These are phyloP conservation scores for Picochlorum sp. DNA, from an alignment of 139 green algal species.

Conservation along the genomic window DNA sequence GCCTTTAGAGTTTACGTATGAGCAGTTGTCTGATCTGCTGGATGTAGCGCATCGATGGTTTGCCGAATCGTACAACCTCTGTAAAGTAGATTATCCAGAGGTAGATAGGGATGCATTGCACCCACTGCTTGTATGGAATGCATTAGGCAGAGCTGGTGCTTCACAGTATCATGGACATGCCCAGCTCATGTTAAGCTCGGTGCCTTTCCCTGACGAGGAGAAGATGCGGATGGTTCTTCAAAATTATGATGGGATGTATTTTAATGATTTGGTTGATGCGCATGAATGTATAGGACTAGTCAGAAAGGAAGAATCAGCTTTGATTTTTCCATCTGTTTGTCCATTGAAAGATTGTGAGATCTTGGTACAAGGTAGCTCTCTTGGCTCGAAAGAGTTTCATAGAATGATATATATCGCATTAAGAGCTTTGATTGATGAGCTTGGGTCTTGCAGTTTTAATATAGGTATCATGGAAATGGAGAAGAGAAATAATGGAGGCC, in stretches of 20 bases:
- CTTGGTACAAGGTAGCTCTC: slow-evolving; percentile 20
- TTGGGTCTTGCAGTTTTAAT: slow-evolving; percentile 64
- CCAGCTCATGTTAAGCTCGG: slow-evolving; percentile 37
- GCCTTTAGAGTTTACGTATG: slow-evolving; percentile 47
- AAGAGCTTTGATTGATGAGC: slow-evolving; percentile 55
- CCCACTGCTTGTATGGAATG: slow-evolving; percentile 66
- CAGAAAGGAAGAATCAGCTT: not conserved
- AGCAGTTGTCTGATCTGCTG: slow-evolving; percentile 48
- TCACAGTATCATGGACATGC: slow-evolving; percentile 53
- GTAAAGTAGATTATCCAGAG: not conserved
- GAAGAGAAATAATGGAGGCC: not conserved
- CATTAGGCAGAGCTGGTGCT: slow-evolving; percentile 32
- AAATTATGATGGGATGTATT: slow-evolving; percentile 17
- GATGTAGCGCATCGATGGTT: slow-evolving; percentile 44
- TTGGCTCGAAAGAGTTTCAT: slow-evolving; percentile 39
- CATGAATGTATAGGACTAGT: slow-evolving; percentile 7
- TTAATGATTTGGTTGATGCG: slow-evolving; percentile 17
- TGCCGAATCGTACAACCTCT: not conserved
- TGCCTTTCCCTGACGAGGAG: slow-evolving; percentile 6
- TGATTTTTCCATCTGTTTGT: slow-evolving; percentile 8
- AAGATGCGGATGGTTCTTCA: not conserved
- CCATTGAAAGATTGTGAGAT: slow-evolving; percentile 65
- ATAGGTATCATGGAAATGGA: not conserved
- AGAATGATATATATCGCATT: slow-evolving; percentile 37
- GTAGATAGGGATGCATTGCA: slow-evolving; percentile 4